phyloP scores from a whole-genome alignment of 768 basidiomycete species.

The Cyclocybe aegerita region DNA sequence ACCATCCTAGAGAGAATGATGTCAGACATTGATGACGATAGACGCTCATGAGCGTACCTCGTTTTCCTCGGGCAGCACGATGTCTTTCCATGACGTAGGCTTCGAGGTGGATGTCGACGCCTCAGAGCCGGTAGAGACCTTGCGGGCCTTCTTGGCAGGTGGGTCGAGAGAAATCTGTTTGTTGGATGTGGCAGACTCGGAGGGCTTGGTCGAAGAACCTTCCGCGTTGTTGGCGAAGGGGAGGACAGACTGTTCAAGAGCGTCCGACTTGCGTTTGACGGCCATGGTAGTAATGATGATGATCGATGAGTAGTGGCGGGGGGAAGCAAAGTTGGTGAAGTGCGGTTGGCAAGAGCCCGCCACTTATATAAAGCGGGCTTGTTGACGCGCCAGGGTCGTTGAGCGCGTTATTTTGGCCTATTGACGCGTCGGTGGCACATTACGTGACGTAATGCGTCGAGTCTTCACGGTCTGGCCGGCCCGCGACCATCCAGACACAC shows the following conservation, averaged over 20 bases:
- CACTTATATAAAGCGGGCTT: conserved; percentile 6
- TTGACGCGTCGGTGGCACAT: conserved; percentile 14
- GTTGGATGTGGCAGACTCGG: conserved; percentile 27
- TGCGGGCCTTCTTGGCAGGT: conserved; percentile 12
- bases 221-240: conserved; percentile 7
- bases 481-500: neutral
- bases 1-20: neutral
- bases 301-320: neutral
- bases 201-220: neutral
- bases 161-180: conserved; percentile 17
- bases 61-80: conserved; percentile 39
- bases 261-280: conserved; percentile 44
- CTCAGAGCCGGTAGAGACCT: conserved; percentile 16
- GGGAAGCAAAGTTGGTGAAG: neutral
- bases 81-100: conserved; percentile 36
- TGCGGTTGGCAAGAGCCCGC: neutral
- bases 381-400: neutral
- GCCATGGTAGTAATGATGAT: conserved; percentile 22
- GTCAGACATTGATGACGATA: neutral
- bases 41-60: conserved; percentile 26
- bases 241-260: conserved; percentile 13
- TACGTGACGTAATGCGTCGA: no score
- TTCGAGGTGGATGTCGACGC: conserved; percentile 15
- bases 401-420: conserved; percentile 13
- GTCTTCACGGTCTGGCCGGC: neutral